phyloP scores from a whole-genome alignment of 805 yeast species.

The Saccharomycopsis microspora region DNA sequence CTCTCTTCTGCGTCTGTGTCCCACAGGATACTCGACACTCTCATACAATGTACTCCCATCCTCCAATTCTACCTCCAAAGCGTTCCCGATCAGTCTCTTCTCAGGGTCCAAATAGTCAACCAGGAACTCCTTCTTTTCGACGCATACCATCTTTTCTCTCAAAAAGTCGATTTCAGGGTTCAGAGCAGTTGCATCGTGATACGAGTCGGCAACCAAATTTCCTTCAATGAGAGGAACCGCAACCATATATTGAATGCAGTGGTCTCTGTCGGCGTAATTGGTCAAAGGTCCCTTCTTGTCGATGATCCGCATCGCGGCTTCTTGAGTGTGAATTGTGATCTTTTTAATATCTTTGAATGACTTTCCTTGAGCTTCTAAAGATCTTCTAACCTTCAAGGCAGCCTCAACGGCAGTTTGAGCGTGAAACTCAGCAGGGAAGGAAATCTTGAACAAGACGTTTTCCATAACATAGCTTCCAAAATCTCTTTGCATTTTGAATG shows the following conservation, averaged over 20 bases:
- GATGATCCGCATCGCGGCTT: conserved; percentile 49
- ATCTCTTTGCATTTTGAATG: conserved; percentile 41
- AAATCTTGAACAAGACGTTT: conserved; percentile 47
- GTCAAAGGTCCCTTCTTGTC: conserved; percentile 49
- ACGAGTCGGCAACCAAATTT: conserved; percentile 46
- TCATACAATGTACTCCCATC: conserved; percentile 45
- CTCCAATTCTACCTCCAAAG: conserved; percentile 36
- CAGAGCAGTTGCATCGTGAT: conserved; percentile 37
- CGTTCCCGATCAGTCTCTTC: conserved; percentile 48
- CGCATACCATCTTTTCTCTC: conserved; percentile 43
- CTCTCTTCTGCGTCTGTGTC: conserved; percentile 45
- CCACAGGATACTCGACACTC: conserved; percentile 44
- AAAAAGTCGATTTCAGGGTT: conserved; percentile 41
- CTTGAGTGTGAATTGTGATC: conserved; percentile 43
- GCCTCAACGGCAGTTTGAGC: conserved; percentile 58
- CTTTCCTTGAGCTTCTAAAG: conserved; percentile 29
- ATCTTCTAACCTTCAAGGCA: conserved; percentile 32
- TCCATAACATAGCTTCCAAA: conserved; percentile 54
- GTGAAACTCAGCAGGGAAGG: conserved; percentile 57
- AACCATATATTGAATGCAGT: conserved; percentile 53
- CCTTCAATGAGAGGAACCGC: conserved; percentile 48
- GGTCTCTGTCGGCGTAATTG: conserved; percentile 57
- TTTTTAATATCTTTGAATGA: conserved; percentile 36
- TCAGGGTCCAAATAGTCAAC: conserved; percentile 43
- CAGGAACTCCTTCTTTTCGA: conserved; percentile 37